Evolutionary conservation across 495 filamentous ascomycete species (phyloP), one percentile per base, ranked within the genome.

Genomic region (Penicillium ochrochloron): DNA sequence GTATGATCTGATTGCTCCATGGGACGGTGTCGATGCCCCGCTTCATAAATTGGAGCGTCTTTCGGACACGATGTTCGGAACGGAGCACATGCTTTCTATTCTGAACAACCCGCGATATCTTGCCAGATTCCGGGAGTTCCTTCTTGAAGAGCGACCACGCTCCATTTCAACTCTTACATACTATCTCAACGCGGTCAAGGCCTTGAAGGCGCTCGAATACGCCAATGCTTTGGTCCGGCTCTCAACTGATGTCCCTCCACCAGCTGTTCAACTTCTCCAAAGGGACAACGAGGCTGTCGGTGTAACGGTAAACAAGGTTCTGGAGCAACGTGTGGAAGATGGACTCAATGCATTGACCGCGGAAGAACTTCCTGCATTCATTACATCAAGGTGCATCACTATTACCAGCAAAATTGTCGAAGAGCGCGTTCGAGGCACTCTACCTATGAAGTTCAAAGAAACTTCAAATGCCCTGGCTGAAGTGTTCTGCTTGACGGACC

Each of bases 401-500:
- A 74, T 79, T 44, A 77, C 75, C 2, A 77, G 75, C 46, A 71
- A 69, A 10, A 73, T 79, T 25, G 73, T 79, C 14, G 73, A 76
- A 50, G 75, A 75, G 62, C 72, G 75, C 0, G 62, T 79, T 5
- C 71, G 75, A 6, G 75, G 75, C 6, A 76, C 73, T 1, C 66
- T 79, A 10, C 75, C 75, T 0, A 63, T 70, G 34, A 77, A 76
- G 60, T 78, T 80, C 84, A 39, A 78, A 75, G 59, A 84, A 80
- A 66, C 88, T 12, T 88, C 88, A 3, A 89, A 92, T 70, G 90
- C 90, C 5, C 66, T 93, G 52, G 89, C 88, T 0, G 90, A 93
- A 68, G 89, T 90, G 0, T 93, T 92, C 66, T 92, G 90, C 70
- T 74, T 93, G 64, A 90, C 89, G 8, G 91, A 94, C 75, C 90